Conservation (phyloP, 116 monocot genomes). For the Papilionanthe hybrid region DNA sequence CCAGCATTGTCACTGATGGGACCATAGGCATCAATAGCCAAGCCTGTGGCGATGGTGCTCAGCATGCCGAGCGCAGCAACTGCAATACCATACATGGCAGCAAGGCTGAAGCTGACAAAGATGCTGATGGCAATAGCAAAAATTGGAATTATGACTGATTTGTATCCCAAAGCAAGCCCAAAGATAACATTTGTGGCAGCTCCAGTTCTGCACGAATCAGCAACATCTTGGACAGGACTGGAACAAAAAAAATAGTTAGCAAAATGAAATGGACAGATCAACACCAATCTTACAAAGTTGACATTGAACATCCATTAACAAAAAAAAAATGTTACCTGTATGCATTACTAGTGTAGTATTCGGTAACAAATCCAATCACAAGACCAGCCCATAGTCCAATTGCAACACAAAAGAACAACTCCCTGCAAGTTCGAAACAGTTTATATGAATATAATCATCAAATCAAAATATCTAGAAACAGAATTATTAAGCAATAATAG, state of each 20-base stretch:
- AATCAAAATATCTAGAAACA: neutral
- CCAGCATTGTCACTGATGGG: constrained; percentile 99
- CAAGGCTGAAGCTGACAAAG: constrained; percentile 85
- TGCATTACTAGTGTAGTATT: constrained; percentile 94
- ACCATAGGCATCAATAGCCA: constrained; percentile 95
- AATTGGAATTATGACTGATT: constrained; percentile 93
- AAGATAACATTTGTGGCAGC: constrained; percentile 97
- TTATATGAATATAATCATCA: neutral
- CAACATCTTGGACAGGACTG: constrained; percentile 95
- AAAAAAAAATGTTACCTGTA: constrained; percentile 51
- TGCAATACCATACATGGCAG: constrained; percentile 94
- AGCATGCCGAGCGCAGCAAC: constrained; percentile 96
- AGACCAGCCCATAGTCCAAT: constrained; percentile 93
- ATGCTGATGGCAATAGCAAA: constrained; percentile 90
- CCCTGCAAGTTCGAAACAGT: constrained; percentile 28
- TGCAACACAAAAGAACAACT: constrained; percentile 91
- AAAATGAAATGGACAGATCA: neutral
- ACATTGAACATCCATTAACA: neutral
- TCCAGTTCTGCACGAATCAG: constrained; percentile 91
- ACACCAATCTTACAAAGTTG: neutral
- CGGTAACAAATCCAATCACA: constrained; percentile 84
- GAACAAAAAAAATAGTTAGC: constrained; percentile 8
- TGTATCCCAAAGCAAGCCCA: constrained; percentile 94
- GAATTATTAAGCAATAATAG: neutral
- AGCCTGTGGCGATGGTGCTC: constrained; percentile 92